Evolutionary conservation across 2,329 filamentous ascomycete species (phyloP).

Genomic region (Neonectria sp.): DNA sequence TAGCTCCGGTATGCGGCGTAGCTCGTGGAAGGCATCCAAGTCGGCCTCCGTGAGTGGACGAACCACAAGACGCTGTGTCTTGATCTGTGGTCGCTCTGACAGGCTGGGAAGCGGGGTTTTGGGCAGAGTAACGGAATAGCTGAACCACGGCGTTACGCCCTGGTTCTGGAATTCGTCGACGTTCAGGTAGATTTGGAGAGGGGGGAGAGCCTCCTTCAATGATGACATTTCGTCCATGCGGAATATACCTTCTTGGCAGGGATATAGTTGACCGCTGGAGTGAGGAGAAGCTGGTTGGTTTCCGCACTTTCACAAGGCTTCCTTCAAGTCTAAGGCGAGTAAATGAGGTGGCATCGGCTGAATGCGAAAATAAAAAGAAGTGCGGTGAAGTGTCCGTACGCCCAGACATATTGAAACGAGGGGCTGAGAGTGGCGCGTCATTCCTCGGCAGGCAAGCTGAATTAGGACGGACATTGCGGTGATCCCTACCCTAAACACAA

Average conservation of each 20-base stretch:
- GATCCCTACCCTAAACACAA: no score
- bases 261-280: background rate
- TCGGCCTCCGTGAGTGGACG: slow-evolving; percentile 34
- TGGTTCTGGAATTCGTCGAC: slow-evolving; percentile 30
- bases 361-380: background rate
- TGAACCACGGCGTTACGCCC: slow-evolving; percentile 41
- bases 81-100: slow-evolving; percentile 30
- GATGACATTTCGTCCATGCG: slow-evolving; percentile 37
- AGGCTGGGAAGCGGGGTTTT: slow-evolving; percentile 30
- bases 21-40: slow-evolving; percentile 36
- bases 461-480: background rate
- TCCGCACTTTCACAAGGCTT: background rate
- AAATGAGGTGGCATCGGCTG: background rate
- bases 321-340: background rate
- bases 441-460: background rate
- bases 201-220: slow-evolving; percentile 24
- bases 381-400: background rate
- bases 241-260: background rate
- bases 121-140: slow-evolving; percentile 38
- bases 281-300: background rate
- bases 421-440: background rate
- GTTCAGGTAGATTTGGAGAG: slow-evolving; percentile 21
- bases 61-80: slow-evolving; percentile 35
- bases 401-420: background rate
- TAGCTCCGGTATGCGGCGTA: slow-evolving; percentile 22